These are phyloP conservation scores for Crithidia expoeki DNA, from an alignment of 208 protist genomes.

Conservation along the genomic window DNA sequence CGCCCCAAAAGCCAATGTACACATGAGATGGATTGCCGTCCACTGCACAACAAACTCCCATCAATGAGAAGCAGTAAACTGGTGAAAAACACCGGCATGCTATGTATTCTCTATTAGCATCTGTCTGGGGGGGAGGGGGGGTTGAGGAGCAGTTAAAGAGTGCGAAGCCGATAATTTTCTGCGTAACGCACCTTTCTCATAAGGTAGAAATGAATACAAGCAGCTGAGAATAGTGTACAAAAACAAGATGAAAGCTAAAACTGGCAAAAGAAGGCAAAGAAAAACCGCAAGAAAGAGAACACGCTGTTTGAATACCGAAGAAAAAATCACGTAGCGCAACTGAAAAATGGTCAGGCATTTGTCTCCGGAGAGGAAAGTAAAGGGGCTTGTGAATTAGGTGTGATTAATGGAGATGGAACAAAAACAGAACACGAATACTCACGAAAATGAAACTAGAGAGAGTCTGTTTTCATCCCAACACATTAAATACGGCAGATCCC, in stretches of 20 bases:
- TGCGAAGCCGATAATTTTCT: constrained; percentile 5
- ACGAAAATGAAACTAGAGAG: constrained; percentile 5
- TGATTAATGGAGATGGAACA: neutral
- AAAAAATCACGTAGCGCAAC: constrained; percentile 16
- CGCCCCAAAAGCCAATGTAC: too few species aligned
- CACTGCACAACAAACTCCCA: too few species aligned
- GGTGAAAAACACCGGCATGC: too few species aligned
- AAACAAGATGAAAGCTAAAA: constrained; percentile 16
- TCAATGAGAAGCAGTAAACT: too few species aligned
- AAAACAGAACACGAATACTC: too few species aligned
- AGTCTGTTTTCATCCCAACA: too few species aligned
- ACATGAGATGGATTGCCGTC: too few species aligned
- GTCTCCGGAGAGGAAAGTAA: neutral
- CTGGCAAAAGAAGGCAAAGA: constrained; percentile 3
- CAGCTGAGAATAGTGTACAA: constrained; percentile 11
- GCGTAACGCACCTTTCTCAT: neutral
- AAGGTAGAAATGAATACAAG: constrained; percentile 2
- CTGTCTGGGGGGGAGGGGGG: neutral
- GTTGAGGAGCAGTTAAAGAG: constrained; percentile 6
- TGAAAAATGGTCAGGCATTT: neutral
- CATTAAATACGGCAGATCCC: too few species aligned
- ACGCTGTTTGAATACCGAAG: constrained; percentile 26
- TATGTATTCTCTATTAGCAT: too few species aligned
- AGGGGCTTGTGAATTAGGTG: neutral
- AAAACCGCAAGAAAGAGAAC: neutral